Evolutionary conservation across 2,329 filamentous ascomycete genomes (phyloP).

Genomic region (Penicillium sp.): DNA sequence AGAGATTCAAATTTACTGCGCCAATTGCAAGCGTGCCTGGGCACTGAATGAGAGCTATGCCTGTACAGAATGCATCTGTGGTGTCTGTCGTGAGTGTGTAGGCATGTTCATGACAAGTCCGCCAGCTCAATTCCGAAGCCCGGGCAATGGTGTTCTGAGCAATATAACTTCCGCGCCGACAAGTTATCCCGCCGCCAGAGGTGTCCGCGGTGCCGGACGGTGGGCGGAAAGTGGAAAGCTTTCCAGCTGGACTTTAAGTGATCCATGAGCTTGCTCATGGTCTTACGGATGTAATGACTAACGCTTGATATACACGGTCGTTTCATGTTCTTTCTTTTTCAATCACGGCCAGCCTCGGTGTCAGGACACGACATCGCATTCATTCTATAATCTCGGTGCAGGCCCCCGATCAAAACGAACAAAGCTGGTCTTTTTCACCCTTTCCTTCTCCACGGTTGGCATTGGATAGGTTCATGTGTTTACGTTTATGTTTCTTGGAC

Average conservation of each 20-base stretch:
- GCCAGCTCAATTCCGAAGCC: slow-evolving; percentile 36
- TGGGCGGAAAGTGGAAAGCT: slow-evolving; percentile 46
- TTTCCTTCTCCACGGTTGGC: slow-evolving; percentile 2
- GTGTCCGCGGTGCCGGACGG: slow-evolving; percentile 44
- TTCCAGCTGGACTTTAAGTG: slow-evolving; percentile 47
- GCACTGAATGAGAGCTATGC: slow-evolving; percentile 79
- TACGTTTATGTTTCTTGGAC: neutral
- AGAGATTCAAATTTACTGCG: slow-evolving; percentile 82
- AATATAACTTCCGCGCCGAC: slow-evolving; percentile 28
- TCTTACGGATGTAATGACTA: slow-evolving; percentile 32
- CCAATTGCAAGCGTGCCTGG: slow-evolving; percentile 73
- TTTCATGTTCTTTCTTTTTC: slow-evolving; percentile 11
- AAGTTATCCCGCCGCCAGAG: slow-evolving; percentile 37
- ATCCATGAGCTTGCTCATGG: slow-evolving; percentile 14
- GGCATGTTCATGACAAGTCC: slow-evolving; percentile 43
- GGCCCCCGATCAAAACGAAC: slow-evolving; percentile 18
- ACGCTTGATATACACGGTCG: slow-evolving; percentile 20
- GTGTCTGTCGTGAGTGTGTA: slow-evolving; percentile 82
- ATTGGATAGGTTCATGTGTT: neutral
- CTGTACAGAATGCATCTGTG: slow-evolving; percentile 94
- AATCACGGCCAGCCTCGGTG: slow-evolving; percentile 6
- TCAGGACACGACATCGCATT: slow-evolving; percentile 4
- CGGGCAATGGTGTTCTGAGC: slow-evolving; percentile 23
- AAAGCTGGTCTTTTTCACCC: slow-evolving; percentile 27
- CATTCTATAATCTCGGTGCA: slow-evolving; percentile 17